A percentile compares a stretch with the other conserved stretches of the same genome.
These are phyloP conservation scores for Cutaneotrichosporon cutaneum DNA, from an alignment of 1,284 basidiomycete species.

Conservation along the genomic window DNA sequence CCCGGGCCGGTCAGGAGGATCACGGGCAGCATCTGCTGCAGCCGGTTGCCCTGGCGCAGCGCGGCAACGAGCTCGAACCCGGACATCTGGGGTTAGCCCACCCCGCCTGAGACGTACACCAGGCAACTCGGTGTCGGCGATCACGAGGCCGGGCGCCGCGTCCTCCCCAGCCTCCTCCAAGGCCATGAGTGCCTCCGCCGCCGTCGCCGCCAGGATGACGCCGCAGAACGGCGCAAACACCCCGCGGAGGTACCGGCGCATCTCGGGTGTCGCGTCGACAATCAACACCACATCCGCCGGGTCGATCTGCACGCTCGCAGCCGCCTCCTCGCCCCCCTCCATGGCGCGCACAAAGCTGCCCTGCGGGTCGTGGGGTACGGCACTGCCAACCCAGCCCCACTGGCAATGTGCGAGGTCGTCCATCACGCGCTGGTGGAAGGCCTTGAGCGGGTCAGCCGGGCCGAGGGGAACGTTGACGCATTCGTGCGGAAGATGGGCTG, in stretches of 20 bases:
- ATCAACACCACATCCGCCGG: not conserved
- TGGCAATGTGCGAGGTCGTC: slow-evolving; percentile 5
- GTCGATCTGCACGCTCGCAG: not conserved
- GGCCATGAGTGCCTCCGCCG: slow-evolving; percentile 37
- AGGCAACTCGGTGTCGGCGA: slow-evolving; percentile 46
- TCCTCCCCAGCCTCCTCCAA: slow-evolving; percentile 36
- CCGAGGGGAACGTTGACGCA: not conserved
- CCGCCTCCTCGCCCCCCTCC: not conserved
- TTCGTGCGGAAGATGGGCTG: not conserved
- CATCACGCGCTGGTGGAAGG: not conserved
- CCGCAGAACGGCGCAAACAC: slow-evolving; percentile 51
- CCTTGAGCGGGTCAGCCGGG: not conserved
- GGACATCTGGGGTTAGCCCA: slow-evolving; percentile 27
- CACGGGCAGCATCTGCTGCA: slow-evolving; percentile 35
- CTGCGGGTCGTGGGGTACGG: not conserved
- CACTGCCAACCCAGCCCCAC: not conserved
- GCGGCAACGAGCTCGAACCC: slow-evolving; percentile 38
- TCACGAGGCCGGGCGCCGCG: slow-evolving; percentile 40
- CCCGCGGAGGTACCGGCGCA: slow-evolving; percentile 43
- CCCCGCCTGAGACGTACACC: not conserved
- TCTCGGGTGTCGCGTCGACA: slow-evolving; percentile 24
- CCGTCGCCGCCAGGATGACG: slow-evolving; percentile 52
- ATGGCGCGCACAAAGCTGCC: not conserved
- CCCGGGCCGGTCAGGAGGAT: slow-evolving; percentile 45
- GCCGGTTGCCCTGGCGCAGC: slow-evolving; percentile 25